Base-by-base conservation (phyloP, 345 rosid species). In the Lepidium africanum region DNA sequence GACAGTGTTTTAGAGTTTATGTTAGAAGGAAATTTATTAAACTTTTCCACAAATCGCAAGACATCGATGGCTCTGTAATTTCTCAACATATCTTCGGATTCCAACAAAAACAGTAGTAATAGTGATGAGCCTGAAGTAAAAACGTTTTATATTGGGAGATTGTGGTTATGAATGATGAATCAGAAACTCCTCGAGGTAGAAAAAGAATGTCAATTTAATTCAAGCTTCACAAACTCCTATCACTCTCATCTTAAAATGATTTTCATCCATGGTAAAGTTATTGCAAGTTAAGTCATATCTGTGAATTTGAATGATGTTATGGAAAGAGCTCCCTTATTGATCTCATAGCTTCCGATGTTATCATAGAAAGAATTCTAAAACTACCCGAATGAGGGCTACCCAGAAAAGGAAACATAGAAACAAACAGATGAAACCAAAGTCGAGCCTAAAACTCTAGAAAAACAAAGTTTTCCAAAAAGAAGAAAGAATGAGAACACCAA, bases 371-470 rank as follows among this genome's bases (percentile, higher is more conserved):
- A 17, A 66, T 21, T 30, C 17, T 2, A 19, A n/a, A 3, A 67
- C 52, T 11, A 50, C 6, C 0, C 47, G 60, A 8, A 0, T 65
- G 11, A 73, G 71, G 40, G 65, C 77, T 51, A 42, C 68, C 1
- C 51, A 2, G 2, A 66, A 52, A 52, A 59, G 42, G 4, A 66
- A 37, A 23, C 54, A 33, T 0, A 73, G 58, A 0, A 53, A 65
- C 5, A 48, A 23, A 10, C 42, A 19, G 67, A 41, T 14, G 77
- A 65, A 35, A 1, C 2, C 35, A 2, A 41, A 19, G 6, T 6
- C 6, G 72, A 66, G 47, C 63, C 36, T 51, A 0, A 0, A 16
- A 66, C 77, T 43, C 72, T 68, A 13, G 43, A 43, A 12, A 73
- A 67, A 7, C 62, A 66, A 45, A 73, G 48, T 35, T 14, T 15